Evolutionary conservation across 306 rosid genomes (phyloP).

Genomic region (Erythrophleum fordii): DNA sequence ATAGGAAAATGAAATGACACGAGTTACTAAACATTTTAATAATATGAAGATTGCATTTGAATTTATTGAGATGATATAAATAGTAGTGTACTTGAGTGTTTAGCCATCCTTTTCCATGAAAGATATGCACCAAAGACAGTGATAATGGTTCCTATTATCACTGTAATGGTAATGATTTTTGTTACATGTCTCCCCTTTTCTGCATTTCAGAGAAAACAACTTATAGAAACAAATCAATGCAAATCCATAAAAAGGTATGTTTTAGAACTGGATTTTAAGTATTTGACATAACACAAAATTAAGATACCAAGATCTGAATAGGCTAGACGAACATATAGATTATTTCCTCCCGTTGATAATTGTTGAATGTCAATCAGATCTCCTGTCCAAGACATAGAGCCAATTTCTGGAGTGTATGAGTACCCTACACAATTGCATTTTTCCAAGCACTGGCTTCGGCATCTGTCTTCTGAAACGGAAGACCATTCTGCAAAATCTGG

Average conservation of each 20-base stretch:
- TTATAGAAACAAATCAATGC: background rate
- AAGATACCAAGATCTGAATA: conserved; percentile 37
- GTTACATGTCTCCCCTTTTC: background rate
- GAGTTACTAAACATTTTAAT: background rate
- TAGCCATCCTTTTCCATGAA: conserved; percentile 18
- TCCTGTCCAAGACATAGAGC: conserved; percentile 40
- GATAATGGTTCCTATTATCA: conserved; percentile 5
- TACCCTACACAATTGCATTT: conserved; percentile 42
- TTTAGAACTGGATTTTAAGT: background rate
- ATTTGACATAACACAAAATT: background rate
- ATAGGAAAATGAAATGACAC: background rate
- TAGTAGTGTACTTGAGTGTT: background rate
- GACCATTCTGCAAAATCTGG: conserved; percentile 40
- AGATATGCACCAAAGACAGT: conserved; percentile 22
- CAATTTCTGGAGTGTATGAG: conserved; percentile 16
- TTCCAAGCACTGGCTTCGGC: conserved; percentile 40
- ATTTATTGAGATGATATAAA: background rate
- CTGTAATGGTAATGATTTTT: conserved; percentile 3
- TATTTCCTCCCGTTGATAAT: conserved; percentile 20
- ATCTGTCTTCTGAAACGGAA: background rate
- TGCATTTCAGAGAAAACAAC: background rate
- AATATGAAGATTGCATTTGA: background rate
- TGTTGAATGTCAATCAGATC: conserved; percentile 36
- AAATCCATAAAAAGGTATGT: background rate
- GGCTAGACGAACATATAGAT: conserved; percentile 41